Conservation (phyloP, 2,329 filamentous ascomycete species). For the Cyphellophora europaea region DNA sequence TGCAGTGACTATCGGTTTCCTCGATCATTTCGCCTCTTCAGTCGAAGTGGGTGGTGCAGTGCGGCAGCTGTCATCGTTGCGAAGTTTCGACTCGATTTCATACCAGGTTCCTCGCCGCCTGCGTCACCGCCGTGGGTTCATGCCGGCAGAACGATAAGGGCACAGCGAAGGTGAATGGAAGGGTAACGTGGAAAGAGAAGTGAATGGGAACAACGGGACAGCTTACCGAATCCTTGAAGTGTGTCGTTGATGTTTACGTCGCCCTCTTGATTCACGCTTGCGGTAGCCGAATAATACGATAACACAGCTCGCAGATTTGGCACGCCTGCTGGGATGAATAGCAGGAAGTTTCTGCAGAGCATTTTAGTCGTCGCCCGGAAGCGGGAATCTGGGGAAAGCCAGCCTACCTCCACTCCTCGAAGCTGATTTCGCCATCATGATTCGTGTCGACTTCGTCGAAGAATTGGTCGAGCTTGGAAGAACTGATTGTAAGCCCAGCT, state of each 20-base stretch:
- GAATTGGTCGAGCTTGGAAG: constrained; percentile 69
- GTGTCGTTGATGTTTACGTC: constrained; percentile 89
- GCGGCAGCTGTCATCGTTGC: no score
- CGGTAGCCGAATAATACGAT: constrained; percentile 82
- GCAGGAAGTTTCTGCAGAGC: constrained; percentile 74
- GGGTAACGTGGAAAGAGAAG: no score
- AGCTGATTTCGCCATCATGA: constrained; percentile 76
- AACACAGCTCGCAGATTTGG: constrained; percentile 72
- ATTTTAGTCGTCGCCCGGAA: constrained; percentile 7
- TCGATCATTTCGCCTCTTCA: no score
- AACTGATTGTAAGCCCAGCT: constrained; percentile 70
- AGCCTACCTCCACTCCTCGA: constrained; percentile 91
- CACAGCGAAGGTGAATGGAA: no score
- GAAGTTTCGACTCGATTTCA: no score
- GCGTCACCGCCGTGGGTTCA: no score
- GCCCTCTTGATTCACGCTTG: constrained; percentile 85
- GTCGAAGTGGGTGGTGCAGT: no score
- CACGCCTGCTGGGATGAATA: constrained; percentile 68
- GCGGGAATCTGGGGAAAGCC: not conserved
- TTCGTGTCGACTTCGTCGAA: constrained; percentile 86
- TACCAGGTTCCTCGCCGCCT: no score
- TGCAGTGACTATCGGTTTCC: no score
- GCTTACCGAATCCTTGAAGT: constrained; percentile 91
- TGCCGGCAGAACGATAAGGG: no score
- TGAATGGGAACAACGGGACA: no score